These are phyloP conservation scores for Ceriops decandra DNA, from an alignment of 345 rosid species.

Conservation along the genomic window DNA sequence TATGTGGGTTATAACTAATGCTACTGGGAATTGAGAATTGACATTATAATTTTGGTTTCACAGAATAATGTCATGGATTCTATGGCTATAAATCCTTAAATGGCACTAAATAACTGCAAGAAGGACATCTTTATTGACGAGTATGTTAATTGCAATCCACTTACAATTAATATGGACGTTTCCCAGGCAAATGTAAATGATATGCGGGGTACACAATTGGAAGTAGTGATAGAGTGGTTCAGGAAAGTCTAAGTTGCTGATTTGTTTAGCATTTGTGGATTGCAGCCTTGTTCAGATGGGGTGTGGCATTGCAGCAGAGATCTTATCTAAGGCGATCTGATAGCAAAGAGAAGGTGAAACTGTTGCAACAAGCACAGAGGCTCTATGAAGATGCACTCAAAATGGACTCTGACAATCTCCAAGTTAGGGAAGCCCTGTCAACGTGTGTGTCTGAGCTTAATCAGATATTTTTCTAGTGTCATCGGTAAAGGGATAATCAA, in stretches of 20 bases:
- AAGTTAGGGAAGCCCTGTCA: conserved; percentile 50
- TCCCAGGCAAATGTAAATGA: not conserved
- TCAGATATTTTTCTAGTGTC: conserved; percentile 21
- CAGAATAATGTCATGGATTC: too few species aligned
- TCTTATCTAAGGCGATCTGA: conserved; percentile 50
- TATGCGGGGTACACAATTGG: too few species aligned
- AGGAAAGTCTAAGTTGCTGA: not conserved
- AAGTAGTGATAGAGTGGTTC: too few species aligned
- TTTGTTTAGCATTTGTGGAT: not conserved
- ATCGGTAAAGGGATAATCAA: not conserved
- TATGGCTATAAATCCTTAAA: not conserved
- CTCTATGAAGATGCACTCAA: conserved; percentile 63
- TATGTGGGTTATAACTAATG: not conserved
- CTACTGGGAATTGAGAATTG: not conserved
- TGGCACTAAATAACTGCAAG: not conserved
- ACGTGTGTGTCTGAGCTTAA: conserved; percentile 54
- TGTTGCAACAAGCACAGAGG: conserved; percentile 57
- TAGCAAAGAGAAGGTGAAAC: conserved; percentile 53
- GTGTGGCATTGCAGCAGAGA: conserved; percentile 59
- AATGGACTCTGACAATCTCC: conserved; percentile 50
- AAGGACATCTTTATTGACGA: not conserved
- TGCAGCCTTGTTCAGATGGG: conserved; percentile 74
- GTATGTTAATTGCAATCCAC: too few species aligned
- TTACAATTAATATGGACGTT: not conserved
- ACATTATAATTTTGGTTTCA: too few species aligned